Base-by-base conservation (phyloP, 1,284 basidiomycete species). In the Phellopilus nigrolimitatus region DNA sequence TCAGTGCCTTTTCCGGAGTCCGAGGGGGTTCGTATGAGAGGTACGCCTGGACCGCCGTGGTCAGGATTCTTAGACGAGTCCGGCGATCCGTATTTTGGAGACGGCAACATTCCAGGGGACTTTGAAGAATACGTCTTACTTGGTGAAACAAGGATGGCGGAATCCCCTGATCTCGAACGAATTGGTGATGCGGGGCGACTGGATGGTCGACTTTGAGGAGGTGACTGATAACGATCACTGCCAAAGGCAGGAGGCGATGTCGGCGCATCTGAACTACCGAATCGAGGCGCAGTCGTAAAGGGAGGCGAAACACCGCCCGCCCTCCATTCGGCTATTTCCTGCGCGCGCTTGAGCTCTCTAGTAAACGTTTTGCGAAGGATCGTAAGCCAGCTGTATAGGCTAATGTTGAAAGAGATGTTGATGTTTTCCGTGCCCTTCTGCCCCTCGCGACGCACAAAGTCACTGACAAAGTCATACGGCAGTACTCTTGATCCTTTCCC, bases 361-460 rank as follows among this genome's bases (percentile, higher is more conserved):
- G 80, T 72, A 55, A 90, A 69, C 50, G 79, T 85, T 64, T 88
- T 89, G 49, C 84, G 78, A 38, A 89, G 71, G 13, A 83, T 64
- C 0, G 84, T 88, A 22, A 91, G 74, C 86, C 88, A 89, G 10
- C 84, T 79, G 60, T 90, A 90, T 1, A 90, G 70, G 0, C 82
- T 76, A 61, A 90, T 80, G 66, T 91, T 90, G 56, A 91, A 72
- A 1, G 86, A 85, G 64, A 91, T 88, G 65, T 82, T 90, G 49
- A 91, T 88, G 56, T 87, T 82, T 56, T 87, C 81, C 25, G 74
- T 70, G 43, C 79, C 76, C 57, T 73, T 74, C 58, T 71, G 68
- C 12, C 74, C 76, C 47, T 73, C 70, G 19, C 71, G 69, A 37
- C 77, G 74, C 30, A 75, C 65, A 62, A 90, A 90, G 49, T 75